Conservation (phyloP, 345 rosid species). For the Pistacia atlantica region DNA sequence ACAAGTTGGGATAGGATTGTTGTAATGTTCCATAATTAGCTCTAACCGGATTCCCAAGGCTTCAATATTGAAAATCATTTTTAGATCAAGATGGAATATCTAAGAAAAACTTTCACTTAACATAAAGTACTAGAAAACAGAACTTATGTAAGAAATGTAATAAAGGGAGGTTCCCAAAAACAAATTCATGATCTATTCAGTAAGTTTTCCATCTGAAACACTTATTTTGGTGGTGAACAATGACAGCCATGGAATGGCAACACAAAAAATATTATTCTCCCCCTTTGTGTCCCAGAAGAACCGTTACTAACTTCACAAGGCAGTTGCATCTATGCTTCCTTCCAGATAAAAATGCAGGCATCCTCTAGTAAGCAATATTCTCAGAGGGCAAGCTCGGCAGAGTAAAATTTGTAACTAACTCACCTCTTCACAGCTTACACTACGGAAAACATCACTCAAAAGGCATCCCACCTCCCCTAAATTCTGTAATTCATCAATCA, state of each 20-base stretch:
- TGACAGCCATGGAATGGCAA: neutral
- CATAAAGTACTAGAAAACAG: too few relatives aligned
- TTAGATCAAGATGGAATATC: neutral
- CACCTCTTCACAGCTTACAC: slow-evolving; percentile 37
- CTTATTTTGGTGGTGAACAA: neutral
- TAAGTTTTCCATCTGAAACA: neutral
- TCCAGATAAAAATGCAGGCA: neutral
- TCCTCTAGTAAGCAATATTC: slow-evolving; percentile 5
- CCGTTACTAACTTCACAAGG: neutral
- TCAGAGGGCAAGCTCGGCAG: slow-evolving; percentile 9
- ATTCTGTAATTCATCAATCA: slow-evolving; percentile 46
- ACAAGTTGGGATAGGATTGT: too few relatives aligned
- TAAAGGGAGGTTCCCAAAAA: neutral
- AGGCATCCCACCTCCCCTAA: slow-evolving; percentile 39
- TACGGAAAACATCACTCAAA: slow-evolving; percentile 28
- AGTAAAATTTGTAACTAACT: slow-evolving; percentile 28
- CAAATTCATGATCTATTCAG: neutral
- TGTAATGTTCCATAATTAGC: neutral
- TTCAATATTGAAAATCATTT: neutral
- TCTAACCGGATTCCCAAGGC: neutral
- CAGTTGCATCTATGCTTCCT: slow-evolving; percentile 9
- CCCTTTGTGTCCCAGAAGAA: neutral
- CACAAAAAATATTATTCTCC: neutral
- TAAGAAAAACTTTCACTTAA: neutral
- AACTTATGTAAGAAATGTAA: too few relatives aligned